Base-by-base conservation (phyloP, 805 yeast genomes). In the Tetrapisispora nanseiensis region DNA sequence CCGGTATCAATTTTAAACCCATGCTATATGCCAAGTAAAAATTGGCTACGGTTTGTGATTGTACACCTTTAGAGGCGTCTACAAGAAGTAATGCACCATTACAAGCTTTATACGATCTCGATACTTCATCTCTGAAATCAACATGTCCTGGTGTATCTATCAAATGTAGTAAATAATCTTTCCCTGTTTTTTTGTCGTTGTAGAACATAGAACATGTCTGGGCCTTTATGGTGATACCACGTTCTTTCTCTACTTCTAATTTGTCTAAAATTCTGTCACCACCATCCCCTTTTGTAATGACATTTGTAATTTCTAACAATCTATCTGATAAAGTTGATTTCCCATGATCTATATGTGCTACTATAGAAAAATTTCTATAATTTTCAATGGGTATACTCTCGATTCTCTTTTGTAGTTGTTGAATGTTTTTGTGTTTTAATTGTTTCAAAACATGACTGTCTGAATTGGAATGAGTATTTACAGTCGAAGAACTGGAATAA, bases 131-230 rank as follows among this genome's bases (percentile, higher is more conserved):
- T 41, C 96, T 69, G 61, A 90, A 90, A 61, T 90, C 98, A 26
- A 92, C 97, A 60, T 90, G 98, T 0, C 98, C 98, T 0, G 98
- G 98, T 0, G 97, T 90, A 61, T 90, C 98, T 35, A 92, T 96
- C 35, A 90, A 67, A 67, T 90, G 96, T 36, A 90, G 66, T 42
- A 92, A 62, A 57, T 86, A 92, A 51, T 90, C 96, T 51, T 76
- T 67, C 2, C 77, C 76, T n/a, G 56, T 51, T 31, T 56, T 49
- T 8, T 76, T 68, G 49, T 77, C 70, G 28, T 71, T 70, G 60
- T 87, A 87, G 46, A 92, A 71, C 97, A 90, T 92, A 0, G 95
- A 74, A 54, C 95, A 90, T 0, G 97, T 92, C 57, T 92, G 97
- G 0, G 97, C 97, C 62, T 90, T 90, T 42, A 90, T 92, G 0